Base-by-base conservation (phyloP, 192 early-diverging fungal species). In the Podila epicladia region DNA sequence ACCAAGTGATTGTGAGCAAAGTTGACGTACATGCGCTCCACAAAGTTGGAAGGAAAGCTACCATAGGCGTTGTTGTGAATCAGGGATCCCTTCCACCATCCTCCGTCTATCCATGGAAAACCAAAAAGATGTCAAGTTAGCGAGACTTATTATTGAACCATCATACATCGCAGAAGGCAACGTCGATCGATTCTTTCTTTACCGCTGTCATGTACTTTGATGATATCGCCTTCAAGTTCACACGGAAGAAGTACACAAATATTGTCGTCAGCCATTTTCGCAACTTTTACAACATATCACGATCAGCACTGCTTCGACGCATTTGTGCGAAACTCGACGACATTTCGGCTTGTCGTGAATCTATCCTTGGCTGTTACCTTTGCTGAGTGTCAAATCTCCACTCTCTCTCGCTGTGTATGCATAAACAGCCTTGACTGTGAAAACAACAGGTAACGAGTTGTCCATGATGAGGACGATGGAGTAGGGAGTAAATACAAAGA, bases 21-120 rank as follows among this genome's bases (percentile, higher is more conserved):
- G 20, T 31, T 4, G 7, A 28, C 64, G 24, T 73, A 80, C 77
- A 80, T 22, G 32, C 69, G 20, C 49, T 80, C 67, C 32, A 80
- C 77, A 69, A 80, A 80, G 62, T 80, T 80, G 55, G 71, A 80
- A 2, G 77, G 77, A 29, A 80, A 80, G 24, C 8, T 69, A 9
- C 77, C 77, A 9, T 65, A 61, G 22, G 15, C 51, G 11, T 62
- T 26, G 31, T 72, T 61, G n/a, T 71, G 65, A 9, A 68, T 29
- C 38, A 80, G n/a, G 26, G 77, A 58, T 3, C 77, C 77, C 15
- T 69, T 80, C 77, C 77, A 80, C 77, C 77, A 80, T 32, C 77
- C 71, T 24, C 77, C 77, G 7, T 73, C 77, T 80, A 68, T 7
- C 11, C 31, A 62, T 9, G 11, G 29, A 63, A n/a, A n/a, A 63